A percentile compares a stretch with the other conserved stretches of the same genome.
These are phyloP conservation scores for Lathyrus aphaca DNA, from an alignment of 306 rosid genomes.

Conservation along the genomic window DNA sequence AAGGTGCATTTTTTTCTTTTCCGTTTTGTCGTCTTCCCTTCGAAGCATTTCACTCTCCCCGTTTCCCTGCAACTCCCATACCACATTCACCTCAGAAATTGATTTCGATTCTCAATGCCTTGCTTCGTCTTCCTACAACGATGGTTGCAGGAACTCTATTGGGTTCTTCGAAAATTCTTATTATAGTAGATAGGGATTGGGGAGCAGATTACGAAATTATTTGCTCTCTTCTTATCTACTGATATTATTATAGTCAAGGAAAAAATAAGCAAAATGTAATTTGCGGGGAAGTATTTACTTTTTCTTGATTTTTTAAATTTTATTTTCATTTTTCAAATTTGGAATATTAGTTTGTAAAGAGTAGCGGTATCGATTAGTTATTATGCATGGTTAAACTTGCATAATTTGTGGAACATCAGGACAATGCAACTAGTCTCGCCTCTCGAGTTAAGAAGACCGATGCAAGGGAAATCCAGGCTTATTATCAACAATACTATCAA, in stretches of 20 bases:
- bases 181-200: neutral
- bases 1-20: neutral
- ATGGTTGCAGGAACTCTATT: neutral
- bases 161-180: neutral
- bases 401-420: constrained; percentile 52
- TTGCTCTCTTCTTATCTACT: neutral
- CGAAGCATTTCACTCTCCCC: neutral
- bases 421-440: constrained; percentile 80
- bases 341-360: neutral
- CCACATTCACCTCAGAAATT: neutral
- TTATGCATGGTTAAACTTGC: neutral
- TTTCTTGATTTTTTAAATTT: neutral
- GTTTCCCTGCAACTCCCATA: neutral
- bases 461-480: constrained; percentile 90
- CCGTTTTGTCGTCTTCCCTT: neutral
- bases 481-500: constrained; percentile 88
- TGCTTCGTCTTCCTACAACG: neutral
- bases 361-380: neutral
- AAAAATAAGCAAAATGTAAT: neutral
- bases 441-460: constrained; percentile 85
- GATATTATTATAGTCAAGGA: neutral
- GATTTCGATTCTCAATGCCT: neutral
- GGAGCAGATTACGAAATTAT: neutral
- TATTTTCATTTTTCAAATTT: neutral
- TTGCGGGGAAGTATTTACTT: neutral